Percentiles rank a stretch among this genome's conserved stretches.
Evolutionary conservation across 2,329 filamentous ascomycete species (phyloP).

Genomic region (Metarhizium guizhouense): DNA sequence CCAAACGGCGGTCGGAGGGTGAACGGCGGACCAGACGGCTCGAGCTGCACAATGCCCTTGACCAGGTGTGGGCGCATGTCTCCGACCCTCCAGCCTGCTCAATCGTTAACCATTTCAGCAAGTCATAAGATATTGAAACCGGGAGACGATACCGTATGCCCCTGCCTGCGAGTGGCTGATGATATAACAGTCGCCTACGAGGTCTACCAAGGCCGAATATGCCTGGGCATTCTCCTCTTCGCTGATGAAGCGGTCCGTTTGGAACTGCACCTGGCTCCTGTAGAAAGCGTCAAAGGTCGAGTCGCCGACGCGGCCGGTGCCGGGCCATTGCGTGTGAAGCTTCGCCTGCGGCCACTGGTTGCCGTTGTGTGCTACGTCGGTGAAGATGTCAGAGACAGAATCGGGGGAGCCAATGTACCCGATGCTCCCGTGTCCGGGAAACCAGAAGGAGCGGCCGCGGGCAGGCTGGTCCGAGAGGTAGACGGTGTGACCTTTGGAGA

Average conservation of each 20-base stretch:
- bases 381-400: conserved; percentile 19
- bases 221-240: conserved; percentile 12
- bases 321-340: conserved; percentile 24
- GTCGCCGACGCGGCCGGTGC: conserved; percentile 27
- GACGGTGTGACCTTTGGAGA: conserved; percentile 29
- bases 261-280: conserved; percentile 11
- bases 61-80: conserved; percentile 18
- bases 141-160: conserved; percentile 9
- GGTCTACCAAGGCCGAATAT: conserved; percentile 11
- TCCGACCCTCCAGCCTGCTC: conserved; percentile 11
- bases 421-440: conserved; percentile 14
- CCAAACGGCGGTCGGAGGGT: conserved; percentile 13
- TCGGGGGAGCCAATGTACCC: conserved; percentile 16
- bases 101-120: conserved; percentile 2
- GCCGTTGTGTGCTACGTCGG: conserved; percentile 13
- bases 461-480: conserved; percentile 30
- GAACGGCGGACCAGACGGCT: conserved; percentile 18
- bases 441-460: conserved; percentile 22
- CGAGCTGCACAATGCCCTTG: conserved; percentile 21
- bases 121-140: background rate
- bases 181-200: conserved; percentile 21
- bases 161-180: conserved; percentile 18
- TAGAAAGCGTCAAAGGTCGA: conserved; percentile 38
- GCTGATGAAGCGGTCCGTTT: conserved; percentile 11
- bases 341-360: conserved; percentile 21